Evolutionary conservation across 129 eudicot species (phyloP).

Genomic region (Artemisia argyi): DNA sequence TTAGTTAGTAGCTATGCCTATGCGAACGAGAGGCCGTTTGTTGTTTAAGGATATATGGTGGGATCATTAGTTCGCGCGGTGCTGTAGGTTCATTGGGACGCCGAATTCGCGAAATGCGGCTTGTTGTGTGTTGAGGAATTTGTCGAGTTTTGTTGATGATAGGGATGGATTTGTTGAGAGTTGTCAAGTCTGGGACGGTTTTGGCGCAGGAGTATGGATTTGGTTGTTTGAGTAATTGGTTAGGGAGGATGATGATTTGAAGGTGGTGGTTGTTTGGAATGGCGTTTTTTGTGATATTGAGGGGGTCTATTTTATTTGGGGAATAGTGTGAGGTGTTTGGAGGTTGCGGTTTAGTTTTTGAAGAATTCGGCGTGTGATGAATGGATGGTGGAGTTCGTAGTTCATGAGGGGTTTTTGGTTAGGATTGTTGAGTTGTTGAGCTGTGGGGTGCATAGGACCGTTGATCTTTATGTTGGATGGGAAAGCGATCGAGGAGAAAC

Average conservation of each 20-base stretch:
- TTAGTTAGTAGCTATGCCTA: no score
- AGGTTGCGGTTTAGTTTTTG: conserved; percentile 58
- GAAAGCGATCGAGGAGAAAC: conserved; percentile 70
- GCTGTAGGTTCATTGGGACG: no score
- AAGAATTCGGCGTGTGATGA: conserved; percentile 51
- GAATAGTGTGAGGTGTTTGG: conserved; percentile 40
- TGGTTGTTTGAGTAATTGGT: conserved; percentile 76
- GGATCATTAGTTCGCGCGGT: no score
- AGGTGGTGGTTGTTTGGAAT: no score
- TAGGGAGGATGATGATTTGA: conserved; percentile 53
- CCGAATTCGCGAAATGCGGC: conserved; percentile 61
- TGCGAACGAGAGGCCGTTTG: no score
- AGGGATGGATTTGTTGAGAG: conserved; percentile 34
- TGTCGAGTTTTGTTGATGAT: no score
- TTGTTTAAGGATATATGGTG: no score
- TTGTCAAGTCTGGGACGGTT: conserved; percentile 66
- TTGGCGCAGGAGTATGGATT: conserved; percentile 73
- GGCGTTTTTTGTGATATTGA: conserved; percentile 48
- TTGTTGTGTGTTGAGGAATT: conserved; percentile 61
- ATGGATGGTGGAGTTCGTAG: conserved; percentile 55
- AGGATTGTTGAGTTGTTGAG: conserved; percentile 46
- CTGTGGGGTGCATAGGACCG: conserved; percentile 47
- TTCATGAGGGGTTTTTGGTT: conserved; percentile 44
- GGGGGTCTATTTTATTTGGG: conserved; percentile 67
- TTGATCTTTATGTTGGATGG: conserved; percentile 45